Conservation (phyloP, 179 eudicot species). For the Vitellaria paradoxa region DNA sequence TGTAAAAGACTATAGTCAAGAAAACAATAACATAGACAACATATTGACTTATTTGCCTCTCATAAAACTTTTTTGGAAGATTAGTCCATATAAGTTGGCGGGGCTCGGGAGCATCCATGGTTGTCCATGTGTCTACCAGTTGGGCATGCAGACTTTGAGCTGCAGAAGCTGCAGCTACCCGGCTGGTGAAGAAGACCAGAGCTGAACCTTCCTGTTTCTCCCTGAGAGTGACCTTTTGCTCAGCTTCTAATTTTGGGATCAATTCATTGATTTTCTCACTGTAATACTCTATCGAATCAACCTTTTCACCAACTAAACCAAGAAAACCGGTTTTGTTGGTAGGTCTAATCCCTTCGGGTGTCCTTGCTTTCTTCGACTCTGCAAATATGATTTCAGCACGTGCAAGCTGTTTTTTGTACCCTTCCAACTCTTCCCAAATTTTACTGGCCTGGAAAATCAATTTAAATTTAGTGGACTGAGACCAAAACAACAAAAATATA, state of each 20-base stretch:
- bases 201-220: slow-evolving; percentile 69
- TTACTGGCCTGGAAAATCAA: slow-evolving; percentile 54
- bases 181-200: slow-evolving; percentile 58
- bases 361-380: slow-evolving; percentile 48
- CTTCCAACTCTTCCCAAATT: slow-evolving; percentile 73
- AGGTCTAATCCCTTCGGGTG: slow-evolving; percentile 63
- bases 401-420: slow-evolving; percentile 62
- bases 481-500: neutral
- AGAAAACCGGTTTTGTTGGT: slow-evolving; percentile 57
- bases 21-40: slow-evolving; percentile 57
- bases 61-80: slow-evolving; percentile 53
- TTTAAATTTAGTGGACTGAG: neutral
- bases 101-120: slow-evolving; percentile 76
- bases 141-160: slow-evolving; percentile 66
- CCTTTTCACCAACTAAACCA: slow-evolving; percentile 64
- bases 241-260: slow-evolving; percentile 63
- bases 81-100: slow-evolving; percentile 76
- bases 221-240: slow-evolving; percentile 60
- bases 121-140: slow-evolving; percentile 72
- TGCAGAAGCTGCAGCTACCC: slow-evolving; percentile 75
- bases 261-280: slow-evolving; percentile 68
- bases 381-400: slow-evolving; percentile 64
- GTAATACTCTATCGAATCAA: slow-evolving; percentile 65
- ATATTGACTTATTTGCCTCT: slow-evolving; percentile 53
- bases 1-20: slow-evolving; percentile 56